Evolutionary conservation across 352 stramenopile species (phyloP), one percentile per base, ranked within the genome.

Genomic region (Phytophthora podocarpi): DNA sequence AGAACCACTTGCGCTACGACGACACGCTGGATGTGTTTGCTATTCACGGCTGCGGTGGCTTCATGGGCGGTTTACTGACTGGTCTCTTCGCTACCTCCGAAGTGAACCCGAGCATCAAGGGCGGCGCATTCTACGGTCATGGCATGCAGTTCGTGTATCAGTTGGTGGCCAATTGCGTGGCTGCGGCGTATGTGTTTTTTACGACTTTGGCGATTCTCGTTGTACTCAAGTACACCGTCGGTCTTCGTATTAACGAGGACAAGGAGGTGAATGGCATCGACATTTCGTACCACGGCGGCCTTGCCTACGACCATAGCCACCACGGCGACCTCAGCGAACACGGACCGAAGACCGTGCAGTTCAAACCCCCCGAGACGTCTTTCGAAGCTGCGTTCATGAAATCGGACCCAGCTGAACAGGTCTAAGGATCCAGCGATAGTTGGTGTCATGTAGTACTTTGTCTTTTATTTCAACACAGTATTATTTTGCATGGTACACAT

Each of bases 11-110:
- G 11, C 78, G 81, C 8, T 91, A 89, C 63, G 86, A 95, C 37
- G 86, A 95, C 53, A 91, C 80, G 5, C 69, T 95, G n/a, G 86
- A 95, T 59, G 75, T 76, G 40, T 92, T 93, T 57, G 82, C 64
- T 3, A 85, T 95, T 57, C 84, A 93, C 66, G 82, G 82, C 35
- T 78, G 81, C 20, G 81, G 57, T 23, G 86, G 86, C 6, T 74
- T 90, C 40, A 70, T 76, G 11, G 86, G 86, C 20, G 79, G 78
- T 11, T 55, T 95, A 5, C 31, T 92, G 15, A 89, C 82, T 1
- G 86, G 83, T 26, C 67, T 95, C 1, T 92, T 95, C 32, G 83
- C 80, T 8, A 88, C 78, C 3, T 62, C 60, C 10, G 41, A 86
- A 2, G 73, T 85, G 24, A 87, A 86, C 53, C 76, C 78, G n/a